A percentile compares a stretch with the other conserved stretches of the same genome.
Evolutionary conservation across 2,329 filamentous ascomycete genomes (phyloP).

Genomic region (Fusarium neocosmosporiellum): DNA sequence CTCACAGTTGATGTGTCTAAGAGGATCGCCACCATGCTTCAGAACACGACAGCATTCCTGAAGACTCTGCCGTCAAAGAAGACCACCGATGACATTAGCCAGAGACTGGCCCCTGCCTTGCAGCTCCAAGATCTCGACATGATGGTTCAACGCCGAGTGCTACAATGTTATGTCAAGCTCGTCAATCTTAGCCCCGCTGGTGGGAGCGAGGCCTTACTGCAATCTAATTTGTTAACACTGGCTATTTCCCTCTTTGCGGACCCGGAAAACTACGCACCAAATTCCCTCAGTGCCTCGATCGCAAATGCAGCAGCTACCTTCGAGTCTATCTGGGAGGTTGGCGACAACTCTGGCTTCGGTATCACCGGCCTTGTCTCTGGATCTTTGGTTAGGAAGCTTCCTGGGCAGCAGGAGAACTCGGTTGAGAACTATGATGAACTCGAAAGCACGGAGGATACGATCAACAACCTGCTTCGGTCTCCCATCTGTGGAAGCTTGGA

Average conservation of each 20-base stretch:
- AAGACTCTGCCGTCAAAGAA: slow-evolving; percentile 86
- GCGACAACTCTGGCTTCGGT: slow-evolving; percentile 94
- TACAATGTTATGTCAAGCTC: slow-evolving; percentile 94
- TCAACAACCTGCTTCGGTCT: slow-evolving; percentile 71
- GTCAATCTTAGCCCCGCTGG: slow-evolving; percentile 88
- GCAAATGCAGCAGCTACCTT: slow-evolving; percentile 90
- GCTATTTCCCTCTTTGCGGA: slow-evolving; percentile 94
- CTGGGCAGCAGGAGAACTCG: slow-evolving; percentile 72
- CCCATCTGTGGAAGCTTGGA: slow-evolving; percentile 87
- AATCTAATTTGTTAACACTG: slow-evolving; percentile 90
- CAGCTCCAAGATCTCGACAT: slow-evolving; percentile 91
- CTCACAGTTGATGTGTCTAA: slow-evolving; percentile 95
- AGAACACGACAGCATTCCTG: slow-evolving; percentile 93
- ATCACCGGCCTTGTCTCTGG: slow-evolving; percentile 87
- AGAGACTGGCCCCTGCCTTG: slow-evolving; percentile 84
- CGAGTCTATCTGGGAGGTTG: slow-evolving; percentile 94
- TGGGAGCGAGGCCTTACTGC: slow-evolving; percentile 85
- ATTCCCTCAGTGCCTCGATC: slow-evolving; percentile 89
- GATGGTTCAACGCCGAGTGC: slow-evolving; percentile 91
- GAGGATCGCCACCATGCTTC: slow-evolving; percentile 91
- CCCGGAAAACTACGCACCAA: slow-evolving; percentile 87
- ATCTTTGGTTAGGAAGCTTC: slow-evolving; percentile 76
- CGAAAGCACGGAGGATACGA: slow-evolving; percentile 70
- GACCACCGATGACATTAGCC: slow-evolving; percentile 85
- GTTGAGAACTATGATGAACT: slow-evolving; percentile 60